These are phyloP conservation scores for Euphorbia lathyris DNA, from an alignment of 345 rosid species.

Conservation along the genomic window DNA sequence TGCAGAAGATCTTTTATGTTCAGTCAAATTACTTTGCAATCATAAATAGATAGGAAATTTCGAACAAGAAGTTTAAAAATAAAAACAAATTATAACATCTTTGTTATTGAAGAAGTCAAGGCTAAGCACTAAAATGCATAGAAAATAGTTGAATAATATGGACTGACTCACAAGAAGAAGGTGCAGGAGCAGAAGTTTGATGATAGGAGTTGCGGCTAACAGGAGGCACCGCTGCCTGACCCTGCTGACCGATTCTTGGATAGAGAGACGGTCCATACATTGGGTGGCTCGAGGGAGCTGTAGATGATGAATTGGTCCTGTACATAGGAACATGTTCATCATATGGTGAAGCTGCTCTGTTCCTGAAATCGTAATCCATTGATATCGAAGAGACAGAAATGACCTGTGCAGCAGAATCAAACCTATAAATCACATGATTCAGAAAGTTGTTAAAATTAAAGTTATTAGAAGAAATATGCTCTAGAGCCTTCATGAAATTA, in stretches of 20 bases:
- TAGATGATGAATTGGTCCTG: too few relatives aligned
- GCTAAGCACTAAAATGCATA: neutral
- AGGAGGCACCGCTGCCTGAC: constrained; percentile 35
- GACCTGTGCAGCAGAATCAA: too few relatives aligned
- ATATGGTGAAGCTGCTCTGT: constrained; percentile 41
- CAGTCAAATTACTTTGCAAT: neutral
- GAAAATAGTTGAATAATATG: neutral
- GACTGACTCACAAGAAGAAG: constrained; percentile 47
- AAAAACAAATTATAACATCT: too few relatives aligned
- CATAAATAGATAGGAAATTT: neutral
- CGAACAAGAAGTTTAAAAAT: too few relatives aligned
- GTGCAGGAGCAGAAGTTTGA: constrained; percentile 35
- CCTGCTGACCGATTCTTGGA: constrained; percentile 66
- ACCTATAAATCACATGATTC: too few relatives aligned
- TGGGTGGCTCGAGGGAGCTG: too few relatives aligned
- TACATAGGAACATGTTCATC: constrained; percentile 27
- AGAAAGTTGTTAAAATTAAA: too few relatives aligned
- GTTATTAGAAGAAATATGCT: too few relatives aligned
- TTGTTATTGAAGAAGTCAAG: too few relatives aligned
- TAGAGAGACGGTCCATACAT: constrained; percentile 58
- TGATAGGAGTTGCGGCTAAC: constrained; percentile 44
- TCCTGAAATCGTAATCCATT: constrained; percentile 46
- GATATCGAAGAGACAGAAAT: neutral
- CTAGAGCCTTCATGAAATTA: too few relatives aligned
- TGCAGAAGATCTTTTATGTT: neutral